Evolutionary conservation across 2,329 filamentous ascomycete species (phyloP).

Genomic region (Penicillium sp.): DNA sequence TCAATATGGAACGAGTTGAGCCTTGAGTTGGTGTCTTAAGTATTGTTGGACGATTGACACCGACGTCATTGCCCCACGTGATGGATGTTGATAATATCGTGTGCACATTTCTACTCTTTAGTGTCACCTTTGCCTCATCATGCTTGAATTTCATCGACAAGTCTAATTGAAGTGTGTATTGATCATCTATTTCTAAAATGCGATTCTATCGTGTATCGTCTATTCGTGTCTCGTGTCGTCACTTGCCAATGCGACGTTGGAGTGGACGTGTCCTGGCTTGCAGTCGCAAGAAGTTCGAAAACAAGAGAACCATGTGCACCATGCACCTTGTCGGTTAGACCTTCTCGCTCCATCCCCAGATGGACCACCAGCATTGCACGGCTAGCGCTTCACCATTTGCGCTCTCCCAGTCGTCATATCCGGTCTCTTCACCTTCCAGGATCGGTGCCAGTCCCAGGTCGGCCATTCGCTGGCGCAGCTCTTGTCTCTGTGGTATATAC

Average conservation of each 20-base stretch:
- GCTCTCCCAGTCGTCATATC: slow-evolving; percentile 47
- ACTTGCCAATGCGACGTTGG: neutral
- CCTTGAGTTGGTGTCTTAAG: neutral
- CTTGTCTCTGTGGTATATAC: slow-evolving; percentile 57
- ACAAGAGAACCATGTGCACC: neutral
- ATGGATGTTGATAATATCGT: neutral
- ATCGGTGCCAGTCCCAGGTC: slow-evolving; percentile 51
- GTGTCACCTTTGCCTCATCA: neutral
- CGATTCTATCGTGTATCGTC: slow-evolving; percentile 28
- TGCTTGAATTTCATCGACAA: neutral
- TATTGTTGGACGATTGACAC: neutral
- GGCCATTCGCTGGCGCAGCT: slow-evolving; percentile 60
- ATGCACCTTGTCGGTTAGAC: slow-evolving; percentile 16
- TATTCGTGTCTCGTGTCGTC: slow-evolving; percentile 30
- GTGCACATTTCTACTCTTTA: neutral
- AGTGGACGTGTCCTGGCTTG: neutral
- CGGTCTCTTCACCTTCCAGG: slow-evolving; percentile 46
- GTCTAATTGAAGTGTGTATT: neutral
- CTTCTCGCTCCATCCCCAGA: slow-evolving; percentile 44
- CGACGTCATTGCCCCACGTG: slow-evolving; percentile 21
- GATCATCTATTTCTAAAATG: neutral
- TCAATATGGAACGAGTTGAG: neutral
- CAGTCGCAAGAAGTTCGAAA: neutral
- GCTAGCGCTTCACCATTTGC: slow-evolving; percentile 40
- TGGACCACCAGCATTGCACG: slow-evolving; percentile 47